These are phyloP conservation scores for Oenanthe javanica DNA, from an alignment of 140 eudicot genomes.

Conservation along the genomic window DNA sequence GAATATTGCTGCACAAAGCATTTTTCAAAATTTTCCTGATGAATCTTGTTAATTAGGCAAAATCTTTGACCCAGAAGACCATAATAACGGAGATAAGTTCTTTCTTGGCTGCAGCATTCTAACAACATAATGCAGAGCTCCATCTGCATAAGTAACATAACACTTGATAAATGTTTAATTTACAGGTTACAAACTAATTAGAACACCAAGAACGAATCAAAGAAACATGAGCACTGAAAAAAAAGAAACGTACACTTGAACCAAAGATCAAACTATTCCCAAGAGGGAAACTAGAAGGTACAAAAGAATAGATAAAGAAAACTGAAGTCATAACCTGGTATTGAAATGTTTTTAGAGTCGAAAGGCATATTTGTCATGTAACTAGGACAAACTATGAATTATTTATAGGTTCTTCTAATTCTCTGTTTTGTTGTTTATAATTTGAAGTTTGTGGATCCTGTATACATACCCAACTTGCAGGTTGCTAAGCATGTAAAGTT, in stretches of 20 bases:
- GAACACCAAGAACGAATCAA: background rate
- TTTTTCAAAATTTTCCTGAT: constrained; percentile 79
- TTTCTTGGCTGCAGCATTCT: constrained; percentile 97
- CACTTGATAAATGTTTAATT: background rate
- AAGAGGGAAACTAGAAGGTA: background rate
- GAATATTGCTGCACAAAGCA: constrained; percentile 90
- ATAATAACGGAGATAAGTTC: constrained; percentile 85
- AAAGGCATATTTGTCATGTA: background rate
- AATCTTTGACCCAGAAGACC: constrained; percentile 93
- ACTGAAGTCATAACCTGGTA: background rate
- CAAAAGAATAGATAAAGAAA: background rate
- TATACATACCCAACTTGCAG: background rate
- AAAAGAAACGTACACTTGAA: background rate
- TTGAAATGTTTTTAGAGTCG: background rate
- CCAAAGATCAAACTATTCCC: background rate
- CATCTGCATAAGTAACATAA: constrained; percentile 45
- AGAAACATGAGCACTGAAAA: background rate
- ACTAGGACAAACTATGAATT: background rate
- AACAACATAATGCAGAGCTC: constrained; percentile 82
- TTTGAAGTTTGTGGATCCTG: background rate
- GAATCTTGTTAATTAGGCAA: constrained; percentile 75
- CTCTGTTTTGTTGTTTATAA: background rate
- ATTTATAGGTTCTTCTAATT: background rate
- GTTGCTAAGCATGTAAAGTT: background rate
- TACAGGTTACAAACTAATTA: background rate